Evolutionary conservation across 108 stramenopile species (phyloP).

Genomic region (Cyclotella sp.): DNA sequence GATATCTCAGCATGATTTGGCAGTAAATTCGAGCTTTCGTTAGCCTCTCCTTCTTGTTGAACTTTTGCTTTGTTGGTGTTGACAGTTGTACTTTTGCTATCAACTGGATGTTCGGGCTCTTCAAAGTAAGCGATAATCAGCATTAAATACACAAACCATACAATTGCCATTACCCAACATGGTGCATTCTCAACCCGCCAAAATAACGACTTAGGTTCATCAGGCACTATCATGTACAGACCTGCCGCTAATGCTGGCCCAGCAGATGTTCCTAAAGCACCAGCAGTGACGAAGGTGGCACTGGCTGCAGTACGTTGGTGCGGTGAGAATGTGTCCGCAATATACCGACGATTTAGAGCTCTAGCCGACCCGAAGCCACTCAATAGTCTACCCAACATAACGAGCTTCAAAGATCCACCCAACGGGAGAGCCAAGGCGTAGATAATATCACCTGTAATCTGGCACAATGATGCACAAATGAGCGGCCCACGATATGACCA

Average conservation of each 20-base stretch:
- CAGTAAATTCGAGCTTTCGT: not conserved
- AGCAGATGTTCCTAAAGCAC: conserved; percentile 80
- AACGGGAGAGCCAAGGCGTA: conserved; percentile 77
- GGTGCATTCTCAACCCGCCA: conserved; percentile 61
- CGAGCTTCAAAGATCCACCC: conserved; percentile 64
- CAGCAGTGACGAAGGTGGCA: conserved; percentile 85
- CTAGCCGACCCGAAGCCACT: conserved; percentile 88
- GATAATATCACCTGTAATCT: conserved; percentile 75
- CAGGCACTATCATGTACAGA: conserved; percentile 46
- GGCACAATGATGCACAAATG: conserved; percentile 69
- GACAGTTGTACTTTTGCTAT: not conserved
- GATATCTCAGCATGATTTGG: not conserved
- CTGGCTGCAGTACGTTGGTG: conserved; percentile 76
- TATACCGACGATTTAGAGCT: conserved; percentile 88
- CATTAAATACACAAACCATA: conserved; percentile 72
- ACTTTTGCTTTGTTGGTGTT: not conserved
- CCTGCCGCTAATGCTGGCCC: conserved; percentile 79
- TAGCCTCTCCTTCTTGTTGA: not conserved
- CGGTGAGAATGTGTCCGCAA: conserved; percentile 77
- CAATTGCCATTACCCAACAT: conserved; percentile 73
- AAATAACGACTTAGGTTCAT: not conserved
- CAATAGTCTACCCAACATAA: conserved; percentile 81
- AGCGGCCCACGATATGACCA: conserved; percentile 78
- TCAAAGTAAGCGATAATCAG: conserved; percentile 58
- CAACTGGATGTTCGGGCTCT: conserved; percentile 62